Percentiles rank a stretch among this genome's conserved stretches.
Conservation (phyloP, 2,329 filamentous ascomycete species). For the Ambrosiella beaveri region DNA sequence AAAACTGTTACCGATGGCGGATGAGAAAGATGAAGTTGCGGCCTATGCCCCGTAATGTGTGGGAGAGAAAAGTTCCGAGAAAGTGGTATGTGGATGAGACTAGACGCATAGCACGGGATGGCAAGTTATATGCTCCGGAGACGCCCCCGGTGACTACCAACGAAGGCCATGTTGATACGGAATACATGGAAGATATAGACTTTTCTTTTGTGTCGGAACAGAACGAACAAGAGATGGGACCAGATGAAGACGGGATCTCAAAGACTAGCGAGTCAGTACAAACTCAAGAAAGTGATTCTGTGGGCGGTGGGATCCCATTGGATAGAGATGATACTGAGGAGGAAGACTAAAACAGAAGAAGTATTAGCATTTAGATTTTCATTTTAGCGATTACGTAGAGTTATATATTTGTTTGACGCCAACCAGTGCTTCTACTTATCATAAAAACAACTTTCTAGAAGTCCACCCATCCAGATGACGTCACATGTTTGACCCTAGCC, state of each 20-base stretch:
- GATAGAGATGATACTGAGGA: not conserved
- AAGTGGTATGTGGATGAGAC: constrained; percentile 25
- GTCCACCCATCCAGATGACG: not conserved
- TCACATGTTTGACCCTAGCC: not conserved
- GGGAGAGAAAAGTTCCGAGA: constrained; percentile 26
- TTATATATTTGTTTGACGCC: not conserved
- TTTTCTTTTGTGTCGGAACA: not conserved
- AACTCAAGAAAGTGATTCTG: not conserved
- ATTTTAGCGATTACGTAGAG: not conserved
- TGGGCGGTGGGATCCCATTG: not conserved
- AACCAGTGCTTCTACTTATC: too few species aligned
- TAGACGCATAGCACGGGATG: constrained; percentile 19
- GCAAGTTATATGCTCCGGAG: constrained; percentile 43
- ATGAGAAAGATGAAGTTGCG: not conserved
- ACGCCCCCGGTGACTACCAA: constrained; percentile 55
- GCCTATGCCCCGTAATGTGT: constrained; percentile 14
- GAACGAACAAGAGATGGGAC: not conserved
- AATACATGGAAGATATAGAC: not conserved
- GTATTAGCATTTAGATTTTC: not conserved
- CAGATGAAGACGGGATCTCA: not conserved
- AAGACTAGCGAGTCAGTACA: not conserved
- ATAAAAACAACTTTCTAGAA: too few species aligned
- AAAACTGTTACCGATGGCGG: not conserved
- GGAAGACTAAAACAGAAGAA: not conserved
- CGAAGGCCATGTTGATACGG: not conserved